Base-by-base conservation (phyloP, 2,329 filamentous ascomycete genomes). In the Penicillium sp. region DNA sequence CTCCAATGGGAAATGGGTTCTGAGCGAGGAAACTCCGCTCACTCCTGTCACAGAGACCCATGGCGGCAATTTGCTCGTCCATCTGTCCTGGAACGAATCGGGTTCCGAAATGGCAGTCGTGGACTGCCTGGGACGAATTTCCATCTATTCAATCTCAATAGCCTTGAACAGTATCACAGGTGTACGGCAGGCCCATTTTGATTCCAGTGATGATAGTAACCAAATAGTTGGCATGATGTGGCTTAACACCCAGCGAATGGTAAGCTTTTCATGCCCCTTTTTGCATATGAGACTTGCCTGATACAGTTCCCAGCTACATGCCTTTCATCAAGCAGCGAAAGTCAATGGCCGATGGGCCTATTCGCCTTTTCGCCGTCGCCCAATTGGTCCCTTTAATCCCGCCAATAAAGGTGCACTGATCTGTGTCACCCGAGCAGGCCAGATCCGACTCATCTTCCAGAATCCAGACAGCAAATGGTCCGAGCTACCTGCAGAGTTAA, bases 151-250 rank as follows among this genome's bases (percentile, higher is more conserved):
- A 45, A 87, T 92, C 62, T 82, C 83, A 15, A 83, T 87, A 58
- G 85, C 86, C 7, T 75, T 97, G 44, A 96, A 96, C 68, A 84
- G 86, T 50, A 84, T 92, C 54, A 82, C 81, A 29, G 71, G 84
- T 9, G 80, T 81, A 48, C 83, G 86, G 41, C 82, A 80, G 53
- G 87, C 85, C 74, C 81, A 86, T 23, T 73, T 79, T n/a, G 91
- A 93, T 67, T 75, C 83, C 2, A 78, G 87, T 51, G 89, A 92
- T 65, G 90, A 96, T 69, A 79, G 90, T 35, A 85, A 89, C 61
- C 84, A 87, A 48, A 79, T 96, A 5, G 90, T 95, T 6, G 94
- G 93, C 3, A 83, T 91, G 70, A 89, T 90, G 74, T 99, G 94
- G 94, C 79, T 97, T 52, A 79, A 77, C 52, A 78, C 81, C n/a